Percentiles rank a stretch among this genome's conserved stretches.
These are phyloP conservation scores for Ganoderma meredithae DNA, from an alignment of 1,284 basidiomycete species.

Conservation along the genomic window DNA sequence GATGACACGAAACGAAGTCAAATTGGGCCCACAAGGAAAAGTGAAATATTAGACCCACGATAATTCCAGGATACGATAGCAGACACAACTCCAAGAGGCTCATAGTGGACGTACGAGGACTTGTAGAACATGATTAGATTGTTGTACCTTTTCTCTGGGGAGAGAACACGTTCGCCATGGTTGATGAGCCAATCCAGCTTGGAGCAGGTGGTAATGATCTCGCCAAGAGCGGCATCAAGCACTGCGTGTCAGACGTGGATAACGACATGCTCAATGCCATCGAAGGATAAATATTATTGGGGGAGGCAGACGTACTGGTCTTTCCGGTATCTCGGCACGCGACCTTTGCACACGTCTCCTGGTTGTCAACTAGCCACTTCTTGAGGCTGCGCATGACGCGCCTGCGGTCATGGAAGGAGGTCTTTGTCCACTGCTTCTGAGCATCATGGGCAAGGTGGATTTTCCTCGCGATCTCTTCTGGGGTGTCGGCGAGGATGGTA, in stretches of 20 bases:
- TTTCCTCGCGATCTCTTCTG: slow-evolving; percentile 72
- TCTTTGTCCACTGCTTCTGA: slow-evolving; percentile 75
- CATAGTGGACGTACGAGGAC: slow-evolving; percentile 82
- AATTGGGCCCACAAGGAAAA: not conserved
- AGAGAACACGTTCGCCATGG: slow-evolving; percentile 79
- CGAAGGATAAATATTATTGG: not conserved
- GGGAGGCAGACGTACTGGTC: slow-evolving; percentile 70
- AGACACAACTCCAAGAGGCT: slow-evolving; percentile 93
- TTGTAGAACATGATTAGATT: slow-evolving; percentile 91
- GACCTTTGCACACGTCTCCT: slow-evolving; percentile 87
- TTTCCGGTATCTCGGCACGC: slow-evolving; percentile 96
- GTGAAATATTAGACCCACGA: slow-evolving; percentile 56
- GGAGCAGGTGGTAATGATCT: slow-evolving; percentile 88
- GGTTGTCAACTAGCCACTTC: slow-evolving; percentile 90
- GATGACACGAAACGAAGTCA: not conserved
- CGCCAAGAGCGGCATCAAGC: slow-evolving; percentile 89
- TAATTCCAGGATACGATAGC: slow-evolving; percentile 97
- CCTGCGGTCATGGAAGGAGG: slow-evolving; percentile 80
- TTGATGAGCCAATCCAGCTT: slow-evolving; percentile 90
- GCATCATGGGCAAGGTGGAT: slow-evolving; percentile 73
- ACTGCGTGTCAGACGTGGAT: slow-evolving; percentile 52
- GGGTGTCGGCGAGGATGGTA: slow-evolving; percentile 73
- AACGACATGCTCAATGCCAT: not conserved
- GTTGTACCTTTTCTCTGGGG: slow-evolving; percentile 73
- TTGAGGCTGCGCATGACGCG: slow-evolving; percentile 86